A percentile compares a stretch with the other conserved stretches of the same genome.
Conservation (phyloP, 495 filamentous ascomycete genomes). For the Cenococcum geophilum region DNA sequence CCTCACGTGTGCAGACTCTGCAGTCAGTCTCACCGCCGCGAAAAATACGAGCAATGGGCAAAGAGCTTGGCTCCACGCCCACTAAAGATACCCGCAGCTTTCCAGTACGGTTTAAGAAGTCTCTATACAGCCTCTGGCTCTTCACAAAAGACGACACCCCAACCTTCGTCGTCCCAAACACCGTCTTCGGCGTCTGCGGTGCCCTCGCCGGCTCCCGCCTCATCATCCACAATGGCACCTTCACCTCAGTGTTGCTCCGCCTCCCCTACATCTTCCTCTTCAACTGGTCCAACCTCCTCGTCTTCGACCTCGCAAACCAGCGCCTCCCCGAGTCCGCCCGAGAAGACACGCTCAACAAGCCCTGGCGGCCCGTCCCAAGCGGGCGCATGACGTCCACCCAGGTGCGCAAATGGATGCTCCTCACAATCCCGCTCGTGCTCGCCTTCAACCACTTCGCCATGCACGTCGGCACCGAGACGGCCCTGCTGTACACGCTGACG, state of each 20-base stretch:
- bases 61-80: no score
- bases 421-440: slow-evolving; percentile 37
- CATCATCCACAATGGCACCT: not conserved
- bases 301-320: slow-evolving; percentile 49
- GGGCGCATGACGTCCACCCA: slow-evolving; percentile 39
- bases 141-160: slow-evolving; percentile 14
- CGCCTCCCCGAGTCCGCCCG: slow-evolving; percentile 41
- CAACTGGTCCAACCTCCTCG: slow-evolving; percentile 39
- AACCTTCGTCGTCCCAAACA: slow-evolving; percentile 16
- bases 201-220: slow-evolving; percentile 6
- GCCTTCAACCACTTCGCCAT: slow-evolving; percentile 31
- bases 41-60: no score
- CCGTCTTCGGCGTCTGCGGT: slow-evolving; percentile 16
- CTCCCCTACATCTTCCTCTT: slow-evolving; percentile 10
- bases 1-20: no score
- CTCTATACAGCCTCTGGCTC: slow-evolving; percentile 21
- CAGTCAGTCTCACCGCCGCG: no score
- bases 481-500: slow-evolving; percentile 39
- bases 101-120: no score
- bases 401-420: slow-evolving; percentile 39
- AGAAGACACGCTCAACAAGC: slow-evolving; percentile 54
- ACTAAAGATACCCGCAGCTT: no score
- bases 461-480: slow-evolving; percentile 36
- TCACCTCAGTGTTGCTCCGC: not conserved
- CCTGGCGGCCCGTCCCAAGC: slow-evolving; percentile 50